Evolutionary conservation across 257 asterid genomes (phyloP).

Genomic region (Nicotiana tabacum): DNA sequence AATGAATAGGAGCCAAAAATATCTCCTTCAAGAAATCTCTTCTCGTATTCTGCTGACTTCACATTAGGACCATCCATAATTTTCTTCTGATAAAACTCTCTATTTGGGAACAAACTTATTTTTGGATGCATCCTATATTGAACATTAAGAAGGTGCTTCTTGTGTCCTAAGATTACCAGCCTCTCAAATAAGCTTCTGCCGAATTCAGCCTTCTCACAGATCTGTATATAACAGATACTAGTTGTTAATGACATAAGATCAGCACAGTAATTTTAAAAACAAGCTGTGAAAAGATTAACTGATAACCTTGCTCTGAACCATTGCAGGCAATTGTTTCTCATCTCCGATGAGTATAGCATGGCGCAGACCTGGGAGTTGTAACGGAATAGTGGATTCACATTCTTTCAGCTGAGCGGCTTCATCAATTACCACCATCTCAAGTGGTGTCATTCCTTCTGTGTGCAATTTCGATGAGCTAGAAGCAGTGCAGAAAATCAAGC

Average conservation of each 20-base stretch:
- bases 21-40: conserved; percentile 29
- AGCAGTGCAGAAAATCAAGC: conserved; percentile 45
- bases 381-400: conserved; percentile 53
- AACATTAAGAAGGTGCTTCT: conserved; percentile 41
- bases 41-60: conserved; percentile 12
- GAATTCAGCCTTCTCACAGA: conserved; percentile 16
- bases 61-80: conserved; percentile 48
- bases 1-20: conserved; percentile 59
- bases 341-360: conserved; percentile 64
- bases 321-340: conserved; percentile 58
- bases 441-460: conserved; percentile 11
- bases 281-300: neutral
- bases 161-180: conserved; percentile 41
- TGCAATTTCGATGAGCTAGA: conserved; percentile 41
- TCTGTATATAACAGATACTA: neutral
- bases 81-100: conserved; percentile 32
- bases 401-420: conserved; percentile 70
- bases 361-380: conserved; percentile 42
- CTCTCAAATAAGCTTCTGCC: conserved; percentile 67
- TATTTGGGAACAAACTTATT: conserved; percentile 54
- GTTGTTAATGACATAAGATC: neutral
- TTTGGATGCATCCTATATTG: conserved; percentile 69
- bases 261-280: neutral
- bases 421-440: conserved; percentile 46
- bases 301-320: conserved; percentile 56